Evolutionary conservation across 768 basidiomycete species (phyloP), one percentile per base, ranked within the genome.

Genomic region (Suillus variegatus): DNA sequence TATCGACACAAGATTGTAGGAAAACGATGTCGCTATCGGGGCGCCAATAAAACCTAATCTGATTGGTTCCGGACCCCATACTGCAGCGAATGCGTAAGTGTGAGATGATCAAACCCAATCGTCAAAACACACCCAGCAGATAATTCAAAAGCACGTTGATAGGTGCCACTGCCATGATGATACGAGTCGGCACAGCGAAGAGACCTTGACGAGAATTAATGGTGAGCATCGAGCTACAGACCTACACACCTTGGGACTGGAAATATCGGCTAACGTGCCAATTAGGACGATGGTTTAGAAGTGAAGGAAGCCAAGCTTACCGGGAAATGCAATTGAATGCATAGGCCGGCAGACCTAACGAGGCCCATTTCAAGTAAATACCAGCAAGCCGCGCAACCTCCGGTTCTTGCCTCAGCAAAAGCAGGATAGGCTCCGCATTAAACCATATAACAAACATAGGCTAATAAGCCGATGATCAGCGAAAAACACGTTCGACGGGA

Each of bases 1-100:
- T 40, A 90, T 49, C 0, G 87, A 80, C 60, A 94, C 88, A 28
- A 97, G 80, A 75, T 95, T 97, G 78, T 95, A 94, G 18, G 92
- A 92, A 62, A 95, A 83, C 0, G 92, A 90, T 0, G 94, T 93
- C 0, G 95, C 92, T 49, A 98, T 83, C 0, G 97, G 96, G 4
- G 95, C 96, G 18, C 97, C 97, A 63, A 93, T 87, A 76, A 93
- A 99, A 1, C 97, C 97, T 6, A 98, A 81, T 14, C 91, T 82
- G 60, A 97, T 77, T 1, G 85, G 78, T 22, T 84, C 79, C 0
- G 94, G 94, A 1, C 94, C 94, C 94, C 93, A 95, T 0, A 95
- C 93, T 83, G 61, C 38, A 51, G 54, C n/a, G 32, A 25, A 4
- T 12, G 14, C 49, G 56, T 61, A 8, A 60, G 36, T n/a, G 9